Base-by-base conservation (phyloP, 2,329 filamentous ascomycete genomes). In the Corinectria fuckeliana region DNA sequence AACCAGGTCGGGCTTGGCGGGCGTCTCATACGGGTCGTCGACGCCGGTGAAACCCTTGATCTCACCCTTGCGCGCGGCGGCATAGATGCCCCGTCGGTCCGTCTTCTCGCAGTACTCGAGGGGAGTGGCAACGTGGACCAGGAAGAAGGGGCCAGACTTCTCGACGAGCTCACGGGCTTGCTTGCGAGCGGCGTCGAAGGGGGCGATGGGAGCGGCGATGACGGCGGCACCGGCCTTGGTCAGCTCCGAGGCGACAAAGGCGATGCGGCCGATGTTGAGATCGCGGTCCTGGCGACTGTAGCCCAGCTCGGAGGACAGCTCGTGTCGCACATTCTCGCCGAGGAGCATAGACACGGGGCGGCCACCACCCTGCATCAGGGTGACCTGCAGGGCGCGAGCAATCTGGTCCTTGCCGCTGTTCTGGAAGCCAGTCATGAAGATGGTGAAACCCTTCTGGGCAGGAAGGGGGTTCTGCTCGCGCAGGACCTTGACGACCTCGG, bases 31-130 rank as follows among this genome's bases (percentile, higher is more conserved):
- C 48, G 95, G 93, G 81, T 98, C 94, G 75, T 98, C 94, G 57
- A 99, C 93, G 72, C 95, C 95, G 7, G 95, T 99, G 85, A 99
- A 99, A 65, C 93, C 93, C 87, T 93, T 95, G 79, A 99, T 96
- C 82, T 97, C 91, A 58, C 95, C 95, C 18, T 83, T 85, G 63
- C 95, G 87, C 38, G 95, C 95, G 75, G 87, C 86, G 67, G 85
- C 85, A 79, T 98, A 99, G 74, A 97, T 89, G 60, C 95, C 95
- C 62, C 90, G 86, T 83, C 92, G 93, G 79, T 99, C 95, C 26
- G 92, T 97, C 87, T 91, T 92, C 85, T 99, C 95, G 75, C 89
- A 91, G 81, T 94, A 88, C 81, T 96, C 93, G 63, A 99, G 88
- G 23, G 92, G 88, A 45, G 95, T 99, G 38, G 92, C 92, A 50